Evolutionary conservation across 73 alveolate genomes (phyloP).

Genomic region (Breviolum minutum): DNA sequence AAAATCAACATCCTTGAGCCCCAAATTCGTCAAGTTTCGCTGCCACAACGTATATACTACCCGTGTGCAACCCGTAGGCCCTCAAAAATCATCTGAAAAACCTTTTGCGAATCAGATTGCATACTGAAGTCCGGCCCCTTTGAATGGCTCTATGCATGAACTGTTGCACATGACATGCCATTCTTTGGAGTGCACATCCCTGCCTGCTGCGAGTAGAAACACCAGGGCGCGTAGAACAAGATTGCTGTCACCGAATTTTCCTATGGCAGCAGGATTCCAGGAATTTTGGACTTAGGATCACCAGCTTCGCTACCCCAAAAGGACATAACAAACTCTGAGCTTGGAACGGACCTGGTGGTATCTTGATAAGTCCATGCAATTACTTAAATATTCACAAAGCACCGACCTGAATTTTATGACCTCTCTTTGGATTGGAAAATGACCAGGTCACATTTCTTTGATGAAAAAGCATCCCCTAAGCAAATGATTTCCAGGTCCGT

Average conservation of each 20-base stretch:
- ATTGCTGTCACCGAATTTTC: conserved; percentile 82
- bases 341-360: too few species aligned
- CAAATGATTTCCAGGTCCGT: background rate
- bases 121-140: too few species aligned
- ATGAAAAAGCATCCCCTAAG: background rate
- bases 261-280: background rate
- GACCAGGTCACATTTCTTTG: too few species aligned
- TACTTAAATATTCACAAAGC: too few species aligned
- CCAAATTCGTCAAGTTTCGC: background rate
- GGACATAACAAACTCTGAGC: too few species aligned
- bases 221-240: conserved; percentile 95
- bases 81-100: background rate
- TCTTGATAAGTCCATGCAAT: too few species aligned
- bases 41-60: background rate
- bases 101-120: too few species aligned
- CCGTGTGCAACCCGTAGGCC: background rate
- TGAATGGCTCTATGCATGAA: background rate
- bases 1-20: background rate
- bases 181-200: background rate
- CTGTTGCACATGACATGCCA: background rate
- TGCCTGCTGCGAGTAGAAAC: conserved; percentile 94
- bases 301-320: background rate
- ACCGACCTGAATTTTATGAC: too few species aligned
- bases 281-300: background rate
- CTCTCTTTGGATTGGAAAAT: too few species aligned